These are phyloP conservation scores for Colletotrichum sansevieriae DNA, from an alignment of 2,329 filamentous ascomycete genomes.

Conservation along the genomic window DNA sequence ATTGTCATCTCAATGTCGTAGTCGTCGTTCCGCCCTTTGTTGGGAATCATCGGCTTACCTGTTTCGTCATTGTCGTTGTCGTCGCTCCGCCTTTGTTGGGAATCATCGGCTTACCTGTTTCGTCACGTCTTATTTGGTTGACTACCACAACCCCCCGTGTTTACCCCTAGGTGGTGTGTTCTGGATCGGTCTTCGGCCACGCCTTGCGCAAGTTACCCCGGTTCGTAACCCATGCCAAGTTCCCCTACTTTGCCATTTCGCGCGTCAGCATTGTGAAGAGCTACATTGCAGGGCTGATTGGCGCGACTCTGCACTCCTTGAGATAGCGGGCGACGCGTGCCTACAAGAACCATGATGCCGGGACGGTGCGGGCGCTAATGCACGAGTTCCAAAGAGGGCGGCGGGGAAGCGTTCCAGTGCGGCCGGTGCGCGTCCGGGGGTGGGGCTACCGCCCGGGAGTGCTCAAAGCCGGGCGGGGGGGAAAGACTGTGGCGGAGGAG, in stretches of 20 bases:
- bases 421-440: neutral
- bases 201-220: neutral
- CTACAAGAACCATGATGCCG: conserved; percentile 25
- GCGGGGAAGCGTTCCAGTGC: conserved; percentile 7
- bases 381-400: conserved; percentile 26
- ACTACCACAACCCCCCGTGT: neutral
- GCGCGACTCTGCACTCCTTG: neutral
- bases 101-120: neutral
- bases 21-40: neutral
- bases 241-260: neutral
- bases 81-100: neutral
- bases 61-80: neutral
- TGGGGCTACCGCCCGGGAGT: neutral
- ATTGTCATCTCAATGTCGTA: neutral
- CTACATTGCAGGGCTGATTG: conserved; percentile 6
- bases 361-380: conserved; percentile 37
- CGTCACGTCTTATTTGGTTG: conserved; percentile 9
- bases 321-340: neutral
- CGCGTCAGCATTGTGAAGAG: neutral
- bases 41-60: conserved; percentile 3
- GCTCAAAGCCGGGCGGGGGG: neutral
- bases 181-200: neutral
- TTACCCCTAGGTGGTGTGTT: conserved; percentile 15
- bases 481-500: conserved; percentile 2
- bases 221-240: neutral